Percentiles rank a stretch among this genome's conserved stretches.
These are phyloP conservation scores for Rutidosis leptorrhynchoides DNA, from an alignment of 129 eudicot genomes.

Conservation along the genomic window DNA sequence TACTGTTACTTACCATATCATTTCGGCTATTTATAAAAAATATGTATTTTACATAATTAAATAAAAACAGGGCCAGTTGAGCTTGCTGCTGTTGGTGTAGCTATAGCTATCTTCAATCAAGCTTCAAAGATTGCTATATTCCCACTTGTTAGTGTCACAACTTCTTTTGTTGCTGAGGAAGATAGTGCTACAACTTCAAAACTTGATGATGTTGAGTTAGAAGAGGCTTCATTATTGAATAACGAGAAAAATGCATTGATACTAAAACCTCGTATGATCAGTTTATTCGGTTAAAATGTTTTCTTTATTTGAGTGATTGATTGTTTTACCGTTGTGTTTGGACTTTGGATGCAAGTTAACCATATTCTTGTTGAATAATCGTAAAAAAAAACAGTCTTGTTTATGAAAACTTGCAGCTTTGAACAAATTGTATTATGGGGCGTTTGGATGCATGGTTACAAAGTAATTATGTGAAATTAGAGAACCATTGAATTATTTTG, in stretches of 20 bases:
- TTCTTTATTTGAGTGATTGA: constrained; percentile 4
- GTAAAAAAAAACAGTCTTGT: too few relatives aligned
- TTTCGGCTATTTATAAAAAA: background rate
- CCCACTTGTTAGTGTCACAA: constrained; percentile 62
- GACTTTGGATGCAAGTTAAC: background rate
- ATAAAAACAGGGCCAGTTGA: constrained; percentile 51
- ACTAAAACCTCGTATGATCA: constrained; percentile 24
- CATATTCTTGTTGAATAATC: background rate
- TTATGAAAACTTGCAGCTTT: too few relatives aligned
- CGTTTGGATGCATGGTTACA: background rate
- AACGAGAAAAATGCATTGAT: constrained; percentile 32
- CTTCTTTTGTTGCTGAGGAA: constrained; percentile 66
- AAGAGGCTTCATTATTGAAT: constrained; percentile 17
- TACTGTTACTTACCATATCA: background rate
- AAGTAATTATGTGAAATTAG: too few relatives aligned
- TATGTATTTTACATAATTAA: background rate
- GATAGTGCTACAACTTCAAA: constrained; percentile 27
- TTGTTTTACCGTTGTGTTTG: background rate
- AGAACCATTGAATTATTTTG: too few relatives aligned
- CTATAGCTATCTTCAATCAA: constrained; percentile 61
- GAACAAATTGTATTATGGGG: background rate
- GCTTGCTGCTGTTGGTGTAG: constrained; percentile 61
- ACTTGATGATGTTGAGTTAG: constrained; percentile 24
- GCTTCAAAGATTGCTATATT: constrained; percentile 58
- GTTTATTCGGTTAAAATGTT: background rate